Evolutionary conservation across 225 moss, liverwort and hornwort genomes (phyloP).

Genomic region (Rhytidiadelphus loreus): DNA sequence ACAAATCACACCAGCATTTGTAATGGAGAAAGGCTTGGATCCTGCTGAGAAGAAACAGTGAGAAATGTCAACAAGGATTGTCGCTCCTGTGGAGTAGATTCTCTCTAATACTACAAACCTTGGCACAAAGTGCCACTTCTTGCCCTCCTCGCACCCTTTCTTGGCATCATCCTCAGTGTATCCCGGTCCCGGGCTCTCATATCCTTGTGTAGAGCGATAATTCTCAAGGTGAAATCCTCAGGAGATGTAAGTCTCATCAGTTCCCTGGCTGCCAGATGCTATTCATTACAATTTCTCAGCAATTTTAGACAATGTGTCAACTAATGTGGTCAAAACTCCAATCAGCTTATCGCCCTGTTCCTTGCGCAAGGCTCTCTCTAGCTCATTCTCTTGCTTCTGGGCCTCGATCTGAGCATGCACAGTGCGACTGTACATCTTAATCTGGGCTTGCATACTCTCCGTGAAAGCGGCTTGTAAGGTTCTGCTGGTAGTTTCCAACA

Average conservation of each 20-base stretch:
- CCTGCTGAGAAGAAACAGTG: background rate
- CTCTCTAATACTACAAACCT: background rate
- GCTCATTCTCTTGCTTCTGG: conserved; percentile 33
- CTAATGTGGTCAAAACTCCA: conserved; percentile 37
- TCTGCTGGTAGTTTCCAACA: conserved; percentile 29
- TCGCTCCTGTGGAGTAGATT: background rate
- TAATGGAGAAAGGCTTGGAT: background rate
- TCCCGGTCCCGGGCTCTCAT: background rate
- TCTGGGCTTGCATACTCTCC: conserved; percentile 42
- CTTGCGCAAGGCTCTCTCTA: conserved; percentile 41
- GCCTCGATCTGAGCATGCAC: conserved; percentile 50
- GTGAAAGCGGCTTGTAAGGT: conserved; percentile 37
- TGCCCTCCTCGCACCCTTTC: background rate
- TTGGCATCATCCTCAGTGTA: background rate
- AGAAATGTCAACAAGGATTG: background rate
- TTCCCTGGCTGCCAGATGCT: background rate
- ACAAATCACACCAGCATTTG: background rate
- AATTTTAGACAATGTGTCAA: conserved; percentile 47
- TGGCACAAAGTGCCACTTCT: background rate
- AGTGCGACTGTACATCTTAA: conserved; percentile 40
- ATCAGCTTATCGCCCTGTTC: conserved; percentile 47
- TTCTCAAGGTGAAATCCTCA: background rate
- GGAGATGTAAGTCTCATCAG: background rate
- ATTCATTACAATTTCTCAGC: conserved; percentile 30
- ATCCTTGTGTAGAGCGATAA: background rate